Conservation (phyloP, 352 stramenopile species). For the Paralagenidium karlingii region DNA sequence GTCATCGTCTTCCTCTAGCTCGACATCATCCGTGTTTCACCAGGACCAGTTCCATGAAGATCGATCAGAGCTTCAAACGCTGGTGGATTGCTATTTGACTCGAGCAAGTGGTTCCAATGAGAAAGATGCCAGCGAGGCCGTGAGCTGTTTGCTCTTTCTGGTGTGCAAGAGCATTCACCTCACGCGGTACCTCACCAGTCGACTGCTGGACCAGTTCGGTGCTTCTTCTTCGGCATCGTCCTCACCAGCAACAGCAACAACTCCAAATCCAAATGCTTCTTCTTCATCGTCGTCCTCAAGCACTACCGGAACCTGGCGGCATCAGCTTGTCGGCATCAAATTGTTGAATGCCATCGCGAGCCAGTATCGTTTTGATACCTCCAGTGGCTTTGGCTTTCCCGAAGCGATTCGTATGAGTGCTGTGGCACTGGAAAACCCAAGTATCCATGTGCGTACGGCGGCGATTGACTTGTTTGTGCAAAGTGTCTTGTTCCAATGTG, state of each 20-base stretch:
- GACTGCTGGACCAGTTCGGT: too few species aligned
- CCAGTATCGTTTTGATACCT: slow-evolving; percentile 57
- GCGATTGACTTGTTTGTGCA: slow-evolving; percentile 62
- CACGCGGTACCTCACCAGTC: slow-evolving; percentile 33
- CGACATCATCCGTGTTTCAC: slow-evolving; percentile 56
- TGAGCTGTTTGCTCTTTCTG: slow-evolving; percentile 60
- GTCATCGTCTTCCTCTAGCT: too few species aligned
- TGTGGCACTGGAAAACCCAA: slow-evolving; percentile 51
- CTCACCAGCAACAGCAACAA: slow-evolving; percentile 2
- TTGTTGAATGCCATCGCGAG: slow-evolving; percentile 65
- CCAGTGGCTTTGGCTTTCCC: slow-evolving; percentile 38
- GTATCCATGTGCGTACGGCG: slow-evolving; percentile 54
- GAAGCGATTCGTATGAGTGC: slow-evolving; percentile 58
- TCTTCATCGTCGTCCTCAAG: neutral
- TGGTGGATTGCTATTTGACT: slow-evolving; percentile 25
- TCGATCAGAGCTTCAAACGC: slow-evolving; percentile 27
- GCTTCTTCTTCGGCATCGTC: too few species aligned
- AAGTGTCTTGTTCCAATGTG: slow-evolving; percentile 54
- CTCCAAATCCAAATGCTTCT: neutral
- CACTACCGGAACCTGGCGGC: slow-evolving; percentile 41
- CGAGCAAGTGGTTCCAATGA: slow-evolving; percentile 56
- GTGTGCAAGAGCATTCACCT: slow-evolving; percentile 72
- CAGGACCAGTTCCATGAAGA: slow-evolving; percentile 33
- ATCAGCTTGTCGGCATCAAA: slow-evolving; percentile 64
- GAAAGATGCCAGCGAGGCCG: slow-evolving; percentile 65